Evolutionary conservation across 306 rosid species (phyloP).

Genomic region (Gynostemma pentaphyllum): DNA sequence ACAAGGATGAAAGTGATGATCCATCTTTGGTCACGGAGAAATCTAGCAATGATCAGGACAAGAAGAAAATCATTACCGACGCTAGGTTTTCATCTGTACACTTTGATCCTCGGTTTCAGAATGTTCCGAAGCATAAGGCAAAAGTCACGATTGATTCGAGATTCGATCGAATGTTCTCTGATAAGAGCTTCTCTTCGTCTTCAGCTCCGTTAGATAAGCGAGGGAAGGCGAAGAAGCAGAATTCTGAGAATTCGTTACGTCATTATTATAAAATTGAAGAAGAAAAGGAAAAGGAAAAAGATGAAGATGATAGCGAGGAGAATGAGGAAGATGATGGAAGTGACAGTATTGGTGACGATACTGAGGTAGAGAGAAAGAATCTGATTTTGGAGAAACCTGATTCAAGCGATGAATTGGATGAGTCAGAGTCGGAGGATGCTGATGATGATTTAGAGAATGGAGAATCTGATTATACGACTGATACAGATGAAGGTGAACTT

Average conservation of each 20-base stretch:
- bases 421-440: conserved; percentile 14
- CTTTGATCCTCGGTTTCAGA: conserved; percentile 77
- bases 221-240: conserved; percentile 36
- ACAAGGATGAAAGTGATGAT: not conserved
- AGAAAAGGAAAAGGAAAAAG: conserved; percentile 13
- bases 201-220: conserved; percentile 74
- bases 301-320: conserved; percentile 7
- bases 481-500: conserved; percentile 29
- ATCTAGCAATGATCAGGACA: conserved; percentile 3
- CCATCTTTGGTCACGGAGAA: conserved; percentile 1
- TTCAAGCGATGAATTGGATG: conserved; percentile 17
- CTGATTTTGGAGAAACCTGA: conserved; percentile 20
- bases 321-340: conserved; percentile 11
- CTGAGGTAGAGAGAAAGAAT: not conserved
- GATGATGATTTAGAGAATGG: conserved; percentile 8
- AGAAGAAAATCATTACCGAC: conserved; percentile 35
- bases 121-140: conserved; percentile 42
- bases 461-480: conserved; percentile 21
- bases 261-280: conserved; percentile 46
- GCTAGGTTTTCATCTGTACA: conserved; percentile 47
- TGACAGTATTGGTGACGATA: conserved; percentile 1
- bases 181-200: conserved; percentile 41
- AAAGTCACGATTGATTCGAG: conserved; percentile 76
- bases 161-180: conserved; percentile 45
- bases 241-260: conserved; percentile 23